Conservation (phyloP, 2,329 filamentous ascomycete genomes). For the Tolypocladium pustulatum region DNA sequence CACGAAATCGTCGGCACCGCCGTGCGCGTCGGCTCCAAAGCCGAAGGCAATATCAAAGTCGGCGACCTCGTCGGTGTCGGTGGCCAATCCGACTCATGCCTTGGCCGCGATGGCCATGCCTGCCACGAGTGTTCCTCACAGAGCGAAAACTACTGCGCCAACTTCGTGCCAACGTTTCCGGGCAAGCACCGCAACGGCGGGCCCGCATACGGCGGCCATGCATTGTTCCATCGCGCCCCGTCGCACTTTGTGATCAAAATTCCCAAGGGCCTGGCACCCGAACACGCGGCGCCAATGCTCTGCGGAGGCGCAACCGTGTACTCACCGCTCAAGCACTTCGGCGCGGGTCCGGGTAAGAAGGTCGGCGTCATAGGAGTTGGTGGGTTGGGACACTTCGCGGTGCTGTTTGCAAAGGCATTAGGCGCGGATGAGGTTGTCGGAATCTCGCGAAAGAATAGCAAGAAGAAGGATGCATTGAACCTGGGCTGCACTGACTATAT, state of each 20-base stretch:
- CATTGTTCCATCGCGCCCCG: constrained; percentile 21
- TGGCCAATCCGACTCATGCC: constrained; percentile 47
- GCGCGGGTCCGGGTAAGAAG: constrained; percentile 54
- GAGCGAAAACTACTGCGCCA: constrained; percentile 30
- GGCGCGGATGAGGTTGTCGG: constrained; percentile 51
- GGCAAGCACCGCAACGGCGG: constrained; percentile 17
- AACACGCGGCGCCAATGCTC: constrained; percentile 50
- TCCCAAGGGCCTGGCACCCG: constrained; percentile 28
- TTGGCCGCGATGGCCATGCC: constrained; percentile 19
- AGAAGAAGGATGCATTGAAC: constrained; percentile 42
- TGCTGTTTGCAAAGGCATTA: constrained; percentile 58
- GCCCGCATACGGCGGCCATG: constrained; percentile 38
- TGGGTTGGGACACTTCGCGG: constrained; percentile 58
- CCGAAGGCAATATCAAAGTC: constrained; percentile 36
- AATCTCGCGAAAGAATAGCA: constrained; percentile 42
- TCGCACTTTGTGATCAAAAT: constrained; percentile 41
- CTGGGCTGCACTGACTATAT: constrained; percentile 45
- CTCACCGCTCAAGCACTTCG: constrained; percentile 50
- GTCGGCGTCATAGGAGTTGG: constrained; percentile 61
- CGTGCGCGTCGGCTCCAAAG: constrained; percentile 40
- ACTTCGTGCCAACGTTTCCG: constrained; percentile 40
- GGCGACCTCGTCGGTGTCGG: constrained; percentile 56
- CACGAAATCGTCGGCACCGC: constrained; percentile 56
- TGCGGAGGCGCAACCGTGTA: constrained; percentile 63
- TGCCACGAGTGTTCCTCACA: constrained; percentile 31